phyloP scores from a whole-genome alignment of 2,329 filamentous ascomycete genomes.

The Didymella segeticola region DNA sequence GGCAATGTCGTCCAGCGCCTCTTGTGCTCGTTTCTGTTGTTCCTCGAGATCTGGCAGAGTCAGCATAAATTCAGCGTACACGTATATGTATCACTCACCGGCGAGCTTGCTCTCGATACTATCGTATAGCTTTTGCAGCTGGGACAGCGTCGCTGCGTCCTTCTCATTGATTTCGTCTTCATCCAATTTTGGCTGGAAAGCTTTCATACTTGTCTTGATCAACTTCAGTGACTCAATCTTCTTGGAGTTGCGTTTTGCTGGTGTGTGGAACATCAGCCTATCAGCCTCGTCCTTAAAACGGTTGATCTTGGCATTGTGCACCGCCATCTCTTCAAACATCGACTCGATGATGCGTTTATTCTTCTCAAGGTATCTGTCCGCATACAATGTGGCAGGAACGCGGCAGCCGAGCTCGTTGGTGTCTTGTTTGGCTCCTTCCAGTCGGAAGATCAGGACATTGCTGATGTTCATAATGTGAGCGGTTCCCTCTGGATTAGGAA shows the following conservation, averaged over 20 bases:
- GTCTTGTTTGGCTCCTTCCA: conserved; percentile 44
- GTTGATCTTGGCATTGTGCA: conserved; percentile 36
- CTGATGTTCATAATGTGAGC: conserved; percentile 49
- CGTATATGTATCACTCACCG: conserved; percentile 21
- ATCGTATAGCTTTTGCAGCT: conserved; percentile 39
- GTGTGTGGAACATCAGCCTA: conserved; percentile 45
- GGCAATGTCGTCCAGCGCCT: conserved; percentile 53
- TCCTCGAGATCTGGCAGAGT: conserved; percentile 51
- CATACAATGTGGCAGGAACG: conserved; percentile 62
- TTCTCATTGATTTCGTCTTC: conserved; percentile 20
- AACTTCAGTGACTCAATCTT: conserved; percentile 48
- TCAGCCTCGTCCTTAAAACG: conserved; percentile 46
- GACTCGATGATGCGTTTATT: conserved; percentile 56
- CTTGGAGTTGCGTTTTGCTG: conserved; percentile 34
- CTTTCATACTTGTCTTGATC: conserved; percentile 48
- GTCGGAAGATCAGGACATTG: conserved; percentile 61
- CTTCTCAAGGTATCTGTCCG: conserved; percentile 65
- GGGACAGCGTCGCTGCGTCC: conserved; percentile 30
- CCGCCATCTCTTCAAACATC: conserved; percentile 53
- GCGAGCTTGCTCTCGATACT: conserved; percentile 44
- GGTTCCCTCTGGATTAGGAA: conserved; percentile 26
- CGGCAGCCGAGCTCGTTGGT: conserved; percentile 53
- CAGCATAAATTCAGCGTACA: conserved; percentile 3
- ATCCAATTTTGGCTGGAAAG: conserved; percentile 33
- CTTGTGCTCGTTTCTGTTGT: conserved; percentile 50